Evolutionary conservation across 257 asterid genomes (phyloP), one percentile per base, ranked within the genome.

Genomic region (Cynanchum wilfordii): DNA sequence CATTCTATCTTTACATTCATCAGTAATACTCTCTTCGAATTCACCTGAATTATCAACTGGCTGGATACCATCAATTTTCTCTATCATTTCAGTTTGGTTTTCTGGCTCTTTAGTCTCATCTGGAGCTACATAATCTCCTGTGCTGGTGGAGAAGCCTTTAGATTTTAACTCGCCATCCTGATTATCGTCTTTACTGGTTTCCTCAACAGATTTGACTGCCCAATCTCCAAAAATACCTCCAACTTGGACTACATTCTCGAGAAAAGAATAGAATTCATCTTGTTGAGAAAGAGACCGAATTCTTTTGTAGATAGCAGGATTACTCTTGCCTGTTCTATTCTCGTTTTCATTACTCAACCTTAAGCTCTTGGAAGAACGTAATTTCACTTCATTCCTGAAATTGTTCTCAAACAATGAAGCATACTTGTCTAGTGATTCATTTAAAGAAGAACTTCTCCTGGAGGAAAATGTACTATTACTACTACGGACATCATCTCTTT

Each of bases 341-440:
- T 80, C 92, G 33, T 81, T 44, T 68, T 88, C 96, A 19, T 80
- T 84, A 36, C 82, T 64, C 47, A 86, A 57, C 81, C 75, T 91
- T 79, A 93, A 86, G 87, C 97, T 93, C 84, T 64, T 85, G 1
- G 90, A 88, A 19, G 81, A 27, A 59, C 68, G 74, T 76, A 85
- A 59, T 70, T 78, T 80, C 22, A 64, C 76, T 9, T 87, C 84
- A 76, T 66, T 75, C 30, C 73, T 72, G 7, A 42, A 70, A 80
- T 70, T 79, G 69, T 77, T 83, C 59, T 79, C 89, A 75, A 86
- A 84, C 68, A 92, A 70, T 52, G 75, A 79, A 36, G 86, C 71
- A 79, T 90, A 93, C 72, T 80, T 88, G 40, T 80, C 89, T 49
- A 87, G 27, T 10, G 95, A 88, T 42, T 91, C 98, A 33, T 66